Conservation (phyloP, 257 asterid genomes). For the Solanum lycopersicoides region DNA sequence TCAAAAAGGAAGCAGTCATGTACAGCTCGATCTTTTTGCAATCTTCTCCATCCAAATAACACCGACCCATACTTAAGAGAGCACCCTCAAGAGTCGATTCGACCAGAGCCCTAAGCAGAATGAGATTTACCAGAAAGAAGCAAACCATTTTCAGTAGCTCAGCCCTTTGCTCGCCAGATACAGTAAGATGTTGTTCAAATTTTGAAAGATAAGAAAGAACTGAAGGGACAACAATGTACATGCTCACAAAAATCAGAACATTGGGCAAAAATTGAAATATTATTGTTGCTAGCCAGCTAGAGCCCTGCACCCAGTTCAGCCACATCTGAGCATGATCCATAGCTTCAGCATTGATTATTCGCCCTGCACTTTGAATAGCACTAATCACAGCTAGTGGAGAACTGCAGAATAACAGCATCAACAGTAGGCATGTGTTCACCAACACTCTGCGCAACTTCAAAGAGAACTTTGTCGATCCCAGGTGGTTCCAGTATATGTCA, state of each 20-base stretch:
- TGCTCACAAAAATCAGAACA: conserved; percentile 85
- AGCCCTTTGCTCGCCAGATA: conserved; percentile 92
- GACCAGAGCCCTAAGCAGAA: conserved; percentile 79
- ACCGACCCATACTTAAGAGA: conserved; percentile 77
- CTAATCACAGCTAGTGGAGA: conserved; percentile 89
- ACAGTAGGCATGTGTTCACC: conserved; percentile 68
- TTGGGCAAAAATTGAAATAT: conserved; percentile 93
- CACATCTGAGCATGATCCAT: conserved; percentile 86
- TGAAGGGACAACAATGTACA: conserved; percentile 87
- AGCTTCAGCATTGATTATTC: conserved; percentile 94
- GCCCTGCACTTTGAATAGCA: conserved; percentile 74
- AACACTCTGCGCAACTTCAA: conserved; percentile 62
- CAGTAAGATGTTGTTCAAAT: conserved; percentile 90
- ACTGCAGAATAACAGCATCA: conserved; percentile 90
- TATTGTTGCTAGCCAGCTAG: conserved; percentile 85
- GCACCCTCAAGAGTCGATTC: conserved; percentile 87
- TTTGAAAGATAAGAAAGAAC: conserved; percentile 89
- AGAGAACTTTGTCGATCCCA: conserved; percentile 88
- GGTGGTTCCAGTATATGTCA: conserved; percentile 95
- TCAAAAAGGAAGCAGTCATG: conserved; percentile 68
- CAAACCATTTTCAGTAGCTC: conserved; percentile 94
- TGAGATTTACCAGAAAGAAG: conserved; percentile 91
- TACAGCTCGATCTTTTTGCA: conserved; percentile 86
- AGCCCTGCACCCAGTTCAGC: conserved; percentile 93
- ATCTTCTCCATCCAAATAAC: conserved; percentile 97